Base-by-base conservation (phyloP, 2,329 filamentous ascomycete genomes). In the Paracamarosporium sp. region DNA sequence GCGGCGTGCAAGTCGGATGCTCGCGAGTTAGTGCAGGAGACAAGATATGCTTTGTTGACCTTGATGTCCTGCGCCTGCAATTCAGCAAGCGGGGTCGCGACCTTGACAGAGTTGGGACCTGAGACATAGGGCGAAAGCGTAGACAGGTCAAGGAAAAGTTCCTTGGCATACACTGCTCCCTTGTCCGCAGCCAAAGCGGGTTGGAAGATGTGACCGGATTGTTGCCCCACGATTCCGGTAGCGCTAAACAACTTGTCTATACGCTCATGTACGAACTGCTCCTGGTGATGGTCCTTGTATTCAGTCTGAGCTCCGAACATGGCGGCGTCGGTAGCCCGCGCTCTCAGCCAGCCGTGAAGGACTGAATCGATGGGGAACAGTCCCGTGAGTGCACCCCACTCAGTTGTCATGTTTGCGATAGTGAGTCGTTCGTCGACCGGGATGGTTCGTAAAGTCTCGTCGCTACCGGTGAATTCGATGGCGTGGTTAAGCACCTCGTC, bases 401-500 rank as follows among this genome's bases (percentile, higher is more conserved):
- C 92, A 0, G 89, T 92, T 0, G 89, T 88, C 91, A 95, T 95
- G 73, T 94, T 95, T 5, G 82, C 81, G 58, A 92, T 91, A 0
- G 91, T 89, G 31, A 96, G 75, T 11, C 93, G 82, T 63, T 89
- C 83, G 65, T 95, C 91, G 0, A 96, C 80, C 0, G 88, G 81
- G 1, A 97, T 81, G 68, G 85, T 92, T 41, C 79, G 71, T 82
- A 95, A 85, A 0, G 93, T 96, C 72, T 93, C 83, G 62, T 92
- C 87, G 0, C 88, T 88, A 12, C 93, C 94, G 0, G 87, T 88
- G 69, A 97, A 97, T 71, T 98, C 94, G 59, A 98, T 88, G 5
- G 88, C 88, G 72, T 97, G 92, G 78, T 98, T 98, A 13, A 97
- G 83, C 0, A 97, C 94, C 43, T 97, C 92, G 65, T 92, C 90